Evolutionary conservation across 2,329 filamentous ascomycete species (phyloP).

Genomic region (Botrytis aclada): DNA sequence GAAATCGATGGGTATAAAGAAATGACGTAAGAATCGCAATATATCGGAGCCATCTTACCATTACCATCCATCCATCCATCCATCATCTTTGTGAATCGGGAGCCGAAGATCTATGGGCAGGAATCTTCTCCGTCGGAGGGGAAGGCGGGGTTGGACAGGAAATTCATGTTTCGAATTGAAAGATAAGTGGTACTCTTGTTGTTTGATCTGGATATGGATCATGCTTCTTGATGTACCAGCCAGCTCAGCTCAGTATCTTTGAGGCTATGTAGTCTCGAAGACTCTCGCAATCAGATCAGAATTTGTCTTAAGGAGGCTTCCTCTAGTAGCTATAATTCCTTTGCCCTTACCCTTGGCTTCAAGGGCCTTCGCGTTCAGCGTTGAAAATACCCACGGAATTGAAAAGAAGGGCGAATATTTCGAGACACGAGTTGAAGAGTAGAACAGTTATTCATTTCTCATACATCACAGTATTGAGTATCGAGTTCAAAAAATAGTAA

Average conservation of each 20-base stretch:
- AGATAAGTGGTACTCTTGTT: neutral
- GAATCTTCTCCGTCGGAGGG: neutral
- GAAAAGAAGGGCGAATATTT: no score
- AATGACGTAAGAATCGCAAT: neutral
- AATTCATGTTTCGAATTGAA: neutral
- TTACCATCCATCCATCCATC: no score
- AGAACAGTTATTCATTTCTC: neutral
- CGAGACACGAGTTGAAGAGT: neutral
- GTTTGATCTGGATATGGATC: neutral
- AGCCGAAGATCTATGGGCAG: neutral
- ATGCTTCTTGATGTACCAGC: neutral
- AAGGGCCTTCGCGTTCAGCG: neutral
- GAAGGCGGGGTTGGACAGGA: neutral
- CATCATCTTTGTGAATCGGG: neutral
- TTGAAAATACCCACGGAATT: neutral
- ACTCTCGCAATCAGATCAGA: neutral
- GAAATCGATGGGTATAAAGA: neutral
- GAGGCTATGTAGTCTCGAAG: neutral
- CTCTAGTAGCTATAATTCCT: neutral
- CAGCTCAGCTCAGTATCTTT: no score
- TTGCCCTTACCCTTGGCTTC: neutral
- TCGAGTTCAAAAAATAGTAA: neutral
- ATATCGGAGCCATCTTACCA: neutral
- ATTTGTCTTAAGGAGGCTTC: neutral
- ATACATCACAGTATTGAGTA: neutral